Conservation (phyloP, 2,329 filamentous ascomycete species). For the Helotiales sp. region DNA sequence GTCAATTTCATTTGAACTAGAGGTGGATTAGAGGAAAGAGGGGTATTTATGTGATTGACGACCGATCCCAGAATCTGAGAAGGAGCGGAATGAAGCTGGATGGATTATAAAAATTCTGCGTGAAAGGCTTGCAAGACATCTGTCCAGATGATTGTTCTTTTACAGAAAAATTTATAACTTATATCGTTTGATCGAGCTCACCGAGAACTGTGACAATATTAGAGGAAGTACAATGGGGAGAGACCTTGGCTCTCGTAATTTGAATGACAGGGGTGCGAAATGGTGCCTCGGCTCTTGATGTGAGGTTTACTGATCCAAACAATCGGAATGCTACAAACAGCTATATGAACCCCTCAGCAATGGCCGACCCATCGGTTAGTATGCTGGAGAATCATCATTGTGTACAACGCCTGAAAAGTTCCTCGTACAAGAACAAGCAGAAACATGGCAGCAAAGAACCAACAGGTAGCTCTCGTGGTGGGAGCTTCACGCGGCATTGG, state of each 20-base stretch:
- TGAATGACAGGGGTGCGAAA: background rate
- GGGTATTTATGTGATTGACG: no score
- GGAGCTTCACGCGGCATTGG: constrained; percentile 83
- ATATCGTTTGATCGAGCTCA: no score
- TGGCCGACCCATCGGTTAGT: background rate
- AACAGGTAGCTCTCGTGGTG: constrained; percentile 70
- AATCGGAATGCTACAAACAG: background rate
- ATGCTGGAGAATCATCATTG: background rate
- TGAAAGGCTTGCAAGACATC: no score
- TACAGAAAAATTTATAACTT: no score
- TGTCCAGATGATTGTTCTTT: no score
- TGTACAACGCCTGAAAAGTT: background rate
- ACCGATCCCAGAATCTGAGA: no score
- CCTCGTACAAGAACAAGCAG: background rate
- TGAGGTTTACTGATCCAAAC: constrained; percentile 3
- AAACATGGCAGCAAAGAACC: constrained; percentile 28
- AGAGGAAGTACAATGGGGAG: no score
- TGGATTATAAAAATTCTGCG: no score
- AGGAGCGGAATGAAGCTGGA: no score
- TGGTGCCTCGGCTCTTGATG: constrained; percentile 44
- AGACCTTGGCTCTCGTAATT: background rate
- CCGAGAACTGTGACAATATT: no score
- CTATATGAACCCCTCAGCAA: background rate
- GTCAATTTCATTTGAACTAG: no score
- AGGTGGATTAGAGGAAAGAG: no score